Conservation (phyloP, 108 stramenopile species). For the Parietichytrium sp. region DNA sequence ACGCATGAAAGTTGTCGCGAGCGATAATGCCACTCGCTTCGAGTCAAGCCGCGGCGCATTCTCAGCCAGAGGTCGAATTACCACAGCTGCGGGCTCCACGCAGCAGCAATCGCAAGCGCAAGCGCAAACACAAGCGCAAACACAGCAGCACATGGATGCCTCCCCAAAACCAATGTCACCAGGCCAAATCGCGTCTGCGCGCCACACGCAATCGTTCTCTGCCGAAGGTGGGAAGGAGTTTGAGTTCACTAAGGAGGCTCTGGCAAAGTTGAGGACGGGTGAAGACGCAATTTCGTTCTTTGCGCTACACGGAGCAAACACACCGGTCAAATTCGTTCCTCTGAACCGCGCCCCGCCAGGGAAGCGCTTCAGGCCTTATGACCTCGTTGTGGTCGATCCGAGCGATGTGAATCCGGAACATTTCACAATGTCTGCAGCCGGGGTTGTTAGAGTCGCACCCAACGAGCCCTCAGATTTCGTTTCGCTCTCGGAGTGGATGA, state of each 20-base stretch:
- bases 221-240: not conserved
- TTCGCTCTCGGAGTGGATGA: constrained; percentile 63
- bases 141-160: not conserved
- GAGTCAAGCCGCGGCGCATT: constrained; percentile 24
- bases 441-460: constrained; percentile 60
- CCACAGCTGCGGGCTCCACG: not conserved
- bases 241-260: not conserved
- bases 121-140: not conserved
- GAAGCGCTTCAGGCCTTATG: constrained; percentile 56
- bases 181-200: not conserved
- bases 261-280: constrained; percentile 43
- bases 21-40: not conserved
- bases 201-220: not conserved
- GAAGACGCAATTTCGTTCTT: constrained; percentile 68
- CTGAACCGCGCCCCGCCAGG: constrained; percentile 44
- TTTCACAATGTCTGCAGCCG: constrained; percentile 62
- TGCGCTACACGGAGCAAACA: constrained; percentile 54
- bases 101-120: not conserved
- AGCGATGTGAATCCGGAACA: constrained; percentile 49
- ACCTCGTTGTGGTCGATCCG: constrained; percentile 51
- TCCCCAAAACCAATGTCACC: too few species aligned
- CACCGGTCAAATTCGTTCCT: constrained; percentile 66
- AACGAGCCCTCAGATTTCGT: constrained; percentile 62
- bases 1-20: too few species aligned
- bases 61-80: not conserved